phyloP scores from a whole-genome alignment of 2,329 filamentous ascomycete species.

The Sarocladium strictum region DNA sequence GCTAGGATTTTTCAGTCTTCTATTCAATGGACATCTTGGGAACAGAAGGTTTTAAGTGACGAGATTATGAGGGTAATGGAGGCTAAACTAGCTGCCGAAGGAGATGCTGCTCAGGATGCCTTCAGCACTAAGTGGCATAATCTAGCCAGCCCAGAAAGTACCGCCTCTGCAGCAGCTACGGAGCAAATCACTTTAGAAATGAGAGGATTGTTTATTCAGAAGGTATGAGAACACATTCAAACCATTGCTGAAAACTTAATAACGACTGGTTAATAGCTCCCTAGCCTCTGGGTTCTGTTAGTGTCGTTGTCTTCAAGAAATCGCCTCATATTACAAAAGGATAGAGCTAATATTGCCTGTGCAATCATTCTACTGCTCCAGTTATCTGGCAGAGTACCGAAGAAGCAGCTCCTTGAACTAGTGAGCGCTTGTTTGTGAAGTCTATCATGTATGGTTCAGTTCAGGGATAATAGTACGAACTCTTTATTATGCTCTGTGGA shows the following conservation, averaged over 20 bases:
- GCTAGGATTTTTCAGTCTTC: conserved; percentile 14
- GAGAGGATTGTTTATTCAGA: neutral
- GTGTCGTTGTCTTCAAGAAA: neutral
- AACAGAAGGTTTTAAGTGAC: conserved; percentile 20
- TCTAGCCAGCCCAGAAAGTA: neutral
- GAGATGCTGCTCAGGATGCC: neutral
- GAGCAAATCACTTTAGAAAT: neutral
- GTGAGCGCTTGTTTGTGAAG: neutral
- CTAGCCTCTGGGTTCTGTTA: neutral
- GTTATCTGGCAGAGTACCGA: neutral
- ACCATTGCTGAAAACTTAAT: neutral
- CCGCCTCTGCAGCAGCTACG: neutral
- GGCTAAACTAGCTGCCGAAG: conserved; percentile 16
- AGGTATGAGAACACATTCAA: neutral
- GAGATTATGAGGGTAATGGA: conserved; percentile 21
- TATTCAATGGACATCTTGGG: conserved; percentile 18
- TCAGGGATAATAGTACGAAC: too few species aligned
- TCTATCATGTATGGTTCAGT: too few species aligned
- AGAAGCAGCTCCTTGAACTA: neutral
- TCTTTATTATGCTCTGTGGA: too few species aligned
- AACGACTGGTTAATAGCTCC: neutral
- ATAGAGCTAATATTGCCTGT: neutral
- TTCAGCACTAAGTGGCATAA: neutral
- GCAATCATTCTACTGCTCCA: neutral
- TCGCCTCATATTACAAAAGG: neutral